Evolutionary conservation across 805 yeast species (phyloP).

Genomic region (Barnettozyma botsteinii): DNA sequence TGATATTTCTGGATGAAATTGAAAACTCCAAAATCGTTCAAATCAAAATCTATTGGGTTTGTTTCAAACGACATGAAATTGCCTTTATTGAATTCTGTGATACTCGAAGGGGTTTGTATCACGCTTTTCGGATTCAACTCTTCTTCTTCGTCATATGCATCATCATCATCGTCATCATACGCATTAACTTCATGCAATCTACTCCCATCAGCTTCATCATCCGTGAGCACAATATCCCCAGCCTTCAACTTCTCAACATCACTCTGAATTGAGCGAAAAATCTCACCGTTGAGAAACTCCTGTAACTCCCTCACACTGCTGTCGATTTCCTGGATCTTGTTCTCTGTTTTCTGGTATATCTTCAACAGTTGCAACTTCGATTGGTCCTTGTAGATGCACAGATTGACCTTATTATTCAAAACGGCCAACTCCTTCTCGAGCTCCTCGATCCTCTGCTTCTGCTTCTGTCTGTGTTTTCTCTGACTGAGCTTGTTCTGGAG

Average conservation of each 20-base stretch:
- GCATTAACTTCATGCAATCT: neutral
- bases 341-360: constrained; percentile 4
- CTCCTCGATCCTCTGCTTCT: constrained; percentile 12
- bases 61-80: constrained; percentile 3
- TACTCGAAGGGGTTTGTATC: neutral
- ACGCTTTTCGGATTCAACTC: too few species aligned
- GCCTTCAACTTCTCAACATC: neutral
- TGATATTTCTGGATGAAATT: constrained; percentile 4
- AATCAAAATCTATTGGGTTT: constrained; percentile 1
- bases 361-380: constrained; percentile 7
- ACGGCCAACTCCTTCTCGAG: constrained; percentile 6
- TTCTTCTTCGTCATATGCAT: neutral
- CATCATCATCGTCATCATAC: neutral
- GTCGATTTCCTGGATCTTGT: constrained; percentile 5
- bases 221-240: neutral
- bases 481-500: constrained; percentile 13
- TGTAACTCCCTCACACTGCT: constrained; percentile 5
- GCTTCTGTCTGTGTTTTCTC: constrained; percentile 13
- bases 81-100: neutral
- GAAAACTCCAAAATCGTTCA: constrained; percentile 5
- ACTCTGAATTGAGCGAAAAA: constrained; percentile 1
- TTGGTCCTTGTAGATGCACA: constrained; percentile 8
- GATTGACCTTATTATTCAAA: constrained; percentile 7
- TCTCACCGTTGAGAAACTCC: constrained; percentile 3
- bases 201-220: neutral